phyloP scores from a whole-genome alignment of 257 asterid species.

The Asclepias syriaca region DNA sequence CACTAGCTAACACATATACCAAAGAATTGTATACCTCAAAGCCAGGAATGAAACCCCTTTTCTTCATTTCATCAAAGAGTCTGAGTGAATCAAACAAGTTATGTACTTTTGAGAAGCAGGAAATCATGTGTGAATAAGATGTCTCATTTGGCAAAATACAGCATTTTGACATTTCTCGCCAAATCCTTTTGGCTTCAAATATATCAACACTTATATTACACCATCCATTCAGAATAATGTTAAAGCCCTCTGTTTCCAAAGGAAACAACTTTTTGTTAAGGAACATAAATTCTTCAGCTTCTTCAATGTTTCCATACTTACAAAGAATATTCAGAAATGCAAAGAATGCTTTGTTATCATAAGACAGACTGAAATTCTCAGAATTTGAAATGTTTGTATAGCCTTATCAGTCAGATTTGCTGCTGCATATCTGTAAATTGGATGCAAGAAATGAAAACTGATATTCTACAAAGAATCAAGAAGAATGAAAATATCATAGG shows the following conservation, averaged over 20 bases:
- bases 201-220: constrained; percentile 60
- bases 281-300: constrained; percentile 85
- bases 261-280: constrained; percentile 80
- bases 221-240: constrained; percentile 86
- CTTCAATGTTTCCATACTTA: constrained; percentile 77
- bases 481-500: not conserved
- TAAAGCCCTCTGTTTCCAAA: constrained; percentile 63
- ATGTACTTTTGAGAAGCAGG: constrained; percentile 67
- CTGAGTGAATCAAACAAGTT: constrained; percentile 77
- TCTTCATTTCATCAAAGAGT: constrained; percentile 85
- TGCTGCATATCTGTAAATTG: constrained; percentile 58
- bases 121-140: constrained; percentile 68
- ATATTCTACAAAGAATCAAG: not conserved
- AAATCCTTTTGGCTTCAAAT: constrained; percentile 77
- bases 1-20: constrained; percentile 51
- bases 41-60: constrained; percentile 68
- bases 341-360: constrained; percentile 57
- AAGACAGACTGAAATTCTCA: constrained; percentile 71
- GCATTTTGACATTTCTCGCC: constrained; percentile 91
- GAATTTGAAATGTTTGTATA: constrained; percentile 58
- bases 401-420: constrained; percentile 64
- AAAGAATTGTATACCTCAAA: constrained; percentile 67
- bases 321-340: constrained; percentile 64
- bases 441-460: constrained; percentile 8
- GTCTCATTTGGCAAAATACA: constrained; percentile 66